Evolutionary conservation across 441 rosid genomes (phyloP).

Genomic region (Lepidium campestre): DNA sequence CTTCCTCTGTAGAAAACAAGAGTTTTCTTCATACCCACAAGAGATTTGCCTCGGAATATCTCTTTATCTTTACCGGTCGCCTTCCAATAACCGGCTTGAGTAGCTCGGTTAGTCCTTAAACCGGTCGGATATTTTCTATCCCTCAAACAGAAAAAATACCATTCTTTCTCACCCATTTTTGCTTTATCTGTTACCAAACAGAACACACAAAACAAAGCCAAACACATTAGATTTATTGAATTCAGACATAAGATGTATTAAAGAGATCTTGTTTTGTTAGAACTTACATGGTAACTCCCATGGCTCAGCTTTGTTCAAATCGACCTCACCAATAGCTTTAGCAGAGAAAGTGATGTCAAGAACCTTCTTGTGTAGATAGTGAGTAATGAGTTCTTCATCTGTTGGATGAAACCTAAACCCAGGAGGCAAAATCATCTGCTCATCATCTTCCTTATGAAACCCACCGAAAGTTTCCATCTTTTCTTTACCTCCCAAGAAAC

Average conservation of each 20-base stretch:
- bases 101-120: slow-evolving; percentile 79
- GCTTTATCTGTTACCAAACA: slow-evolving; percentile 59
- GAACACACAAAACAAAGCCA: not conserved
- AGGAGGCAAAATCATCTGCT: slow-evolving; percentile 77
- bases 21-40: slow-evolving; percentile 95
- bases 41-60: slow-evolving; percentile 61
- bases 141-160: slow-evolving; percentile 88
- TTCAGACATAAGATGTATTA: not conserved
- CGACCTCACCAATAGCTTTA: slow-evolving; percentile 87
- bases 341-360: slow-evolving; percentile 46
- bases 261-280: not conserved
- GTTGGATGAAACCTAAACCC: slow-evolving; percentile 95
- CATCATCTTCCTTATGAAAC: slow-evolving; percentile 50
- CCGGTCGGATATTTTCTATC: slow-evolving; percentile 93
- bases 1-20: slow-evolving; percentile 86
- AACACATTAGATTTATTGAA: not conserved
- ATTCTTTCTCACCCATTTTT: slow-evolving; percentile 91
- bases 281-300: slow-evolving; percentile 88
- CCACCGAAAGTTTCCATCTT: slow-evolving; percentile 48
- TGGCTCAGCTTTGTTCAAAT: slow-evolving; percentile 93
- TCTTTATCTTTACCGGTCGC: slow-evolving; percentile 97
- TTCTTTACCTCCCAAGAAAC: too few relatives aligned
- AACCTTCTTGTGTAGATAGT: slow-evolving; percentile 72
- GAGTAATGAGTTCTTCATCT: slow-evolving; percentile 87
- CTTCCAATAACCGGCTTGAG: slow-evolving; percentile 90